phyloP scores from a whole-genome alignment of 2,329 filamentous ascomycete species.

The Exophiala sideris region DNA sequence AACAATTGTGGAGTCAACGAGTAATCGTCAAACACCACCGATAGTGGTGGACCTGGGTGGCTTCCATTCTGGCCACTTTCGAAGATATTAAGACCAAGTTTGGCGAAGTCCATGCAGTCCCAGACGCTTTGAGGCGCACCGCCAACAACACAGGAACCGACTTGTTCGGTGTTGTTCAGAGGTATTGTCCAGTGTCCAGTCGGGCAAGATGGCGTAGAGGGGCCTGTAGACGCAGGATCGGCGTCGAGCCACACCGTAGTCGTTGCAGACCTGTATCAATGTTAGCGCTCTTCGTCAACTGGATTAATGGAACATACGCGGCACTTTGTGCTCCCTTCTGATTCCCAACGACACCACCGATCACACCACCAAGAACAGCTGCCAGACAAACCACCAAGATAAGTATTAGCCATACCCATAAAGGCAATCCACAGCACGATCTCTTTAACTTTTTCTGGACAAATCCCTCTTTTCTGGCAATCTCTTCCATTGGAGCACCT shows the following conservation, averaged over 20 bases:
- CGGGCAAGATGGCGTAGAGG: slow-evolving; percentile 40
- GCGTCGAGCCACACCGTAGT: slow-evolving; percentile 50
- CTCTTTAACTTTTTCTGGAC: slow-evolving; percentile 41
- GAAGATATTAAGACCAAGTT: slow-evolving; percentile 35
- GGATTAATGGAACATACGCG: slow-evolving; percentile 18
- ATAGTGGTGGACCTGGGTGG: slow-evolving; percentile 30
- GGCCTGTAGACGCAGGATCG: slow-evolving; percentile 46
- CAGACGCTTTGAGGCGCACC: slow-evolving; percentile 47
- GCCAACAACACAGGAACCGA: slow-evolving; percentile 49
- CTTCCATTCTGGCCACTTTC: slow-evolving; percentile 18
- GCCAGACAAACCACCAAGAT: slow-evolving; percentile 47
- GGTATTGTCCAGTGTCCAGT: slow-evolving; percentile 51
- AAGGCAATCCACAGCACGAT: slow-evolving; percentile 50
- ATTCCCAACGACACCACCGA: slow-evolving; percentile 53
- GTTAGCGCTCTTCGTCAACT: not conserved
- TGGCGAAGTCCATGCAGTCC: slow-evolving; percentile 44
- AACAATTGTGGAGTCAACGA: slow-evolving; percentile 39
- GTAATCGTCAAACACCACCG: slow-evolving; percentile 40
- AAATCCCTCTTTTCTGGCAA: slow-evolving; percentile 39
- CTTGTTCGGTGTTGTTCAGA: slow-evolving; percentile 44
- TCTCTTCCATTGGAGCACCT: slow-evolving; percentile 26
- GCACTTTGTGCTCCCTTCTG: slow-evolving; percentile 29
- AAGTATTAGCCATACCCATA: slow-evolving; percentile 50
- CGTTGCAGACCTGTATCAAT: slow-evolving; percentile 33
- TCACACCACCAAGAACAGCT: slow-evolving; percentile 51